Conservation (phyloP, 805 yeast species). For the Candida andamanensis region DNA sequence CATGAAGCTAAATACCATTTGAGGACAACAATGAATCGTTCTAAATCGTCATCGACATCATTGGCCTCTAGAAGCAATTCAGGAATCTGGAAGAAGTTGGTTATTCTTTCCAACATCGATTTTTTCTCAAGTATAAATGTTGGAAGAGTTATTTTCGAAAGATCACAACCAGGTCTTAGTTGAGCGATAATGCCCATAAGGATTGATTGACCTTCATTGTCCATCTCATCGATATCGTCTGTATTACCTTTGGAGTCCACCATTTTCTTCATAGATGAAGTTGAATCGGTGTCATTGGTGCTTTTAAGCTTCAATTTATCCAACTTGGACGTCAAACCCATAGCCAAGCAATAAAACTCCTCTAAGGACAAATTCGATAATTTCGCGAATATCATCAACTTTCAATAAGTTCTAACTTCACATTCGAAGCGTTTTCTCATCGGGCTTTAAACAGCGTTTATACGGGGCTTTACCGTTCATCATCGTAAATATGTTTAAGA, state of each 20-base stretch:
- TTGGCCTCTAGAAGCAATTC: constrained; percentile 69
- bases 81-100: constrained; percentile 82
- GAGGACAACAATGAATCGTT: constrained; percentile 69
- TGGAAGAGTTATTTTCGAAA: constrained; percentile 87
- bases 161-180: constrained; percentile 86
- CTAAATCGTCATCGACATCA: constrained; percentile 47
- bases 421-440: too few relatives aligned
- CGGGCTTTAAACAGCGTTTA: too few relatives aligned
- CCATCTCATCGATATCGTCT: constrained; percentile 89
- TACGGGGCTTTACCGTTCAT: too few relatives aligned
- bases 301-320: constrained; percentile 6
- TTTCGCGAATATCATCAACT: too few relatives aligned
- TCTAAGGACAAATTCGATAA: too few relatives aligned
- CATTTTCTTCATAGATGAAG: too few relatives aligned
- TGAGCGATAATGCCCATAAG: constrained; percentile 85
- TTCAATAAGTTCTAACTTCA: too few relatives aligned
- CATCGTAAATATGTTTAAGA: too few relatives aligned
- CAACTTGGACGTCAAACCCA: constrained; percentile 6
- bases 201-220: constrained; percentile 83
- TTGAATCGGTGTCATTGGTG: constrained; percentile 6
- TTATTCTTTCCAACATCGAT: constrained; percentile 92
- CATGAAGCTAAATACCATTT: constrained; percentile 93
- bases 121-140: constrained; percentile 93
- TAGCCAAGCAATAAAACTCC: too few relatives aligned
- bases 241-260: constrained; percentile 11